Evolutionary conservation across 495 filamentous ascomycete species (phyloP), one percentile per base, ranked within the genome.

Genomic region (Sabuloglossum arenarium): DNA sequence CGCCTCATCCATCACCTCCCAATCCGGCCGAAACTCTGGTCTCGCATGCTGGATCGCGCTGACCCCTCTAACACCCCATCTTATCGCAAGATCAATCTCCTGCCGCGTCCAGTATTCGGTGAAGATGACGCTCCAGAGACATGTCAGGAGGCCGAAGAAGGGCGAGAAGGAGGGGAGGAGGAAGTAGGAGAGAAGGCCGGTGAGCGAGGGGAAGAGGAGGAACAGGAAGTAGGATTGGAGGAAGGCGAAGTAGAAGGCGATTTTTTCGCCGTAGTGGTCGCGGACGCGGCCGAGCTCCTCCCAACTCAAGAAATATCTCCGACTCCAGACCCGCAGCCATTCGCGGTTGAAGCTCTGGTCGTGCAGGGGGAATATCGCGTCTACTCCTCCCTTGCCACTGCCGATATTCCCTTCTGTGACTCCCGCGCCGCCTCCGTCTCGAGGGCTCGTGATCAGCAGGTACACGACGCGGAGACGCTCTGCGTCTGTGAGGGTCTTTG

Each of bases 101-200:
- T 94, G 86, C 57, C 85, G 82, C 70, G 93, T 94, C 91, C 91
- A 98, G 65, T 86, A 94, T 68, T 98, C 91, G 37, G 93, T 82
- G 63, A 98, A 97, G 25, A 89, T 70, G 1, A 94, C 79, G 55
- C 84, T 82, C 88, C 90, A 95, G 6, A 97, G 71, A 29, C 79
- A 80, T 64, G 85, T 94, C 34, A 86, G 76, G 12, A 90, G 62
- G 2, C 85, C 84, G 61, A 95, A 98, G 42, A 89, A 68, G 58
- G 79, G 76, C 2, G 90, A 96, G 67, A 83, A 98, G 45, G 80
- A 75, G 1, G 89, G 87, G 2, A 98, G 73, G 12, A 97, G 61
- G 28, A 91, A 63, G 85, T 86, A 97, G 29, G 84, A 78, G 1
- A 77, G 79, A 58, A 84, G 76, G 4, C 93, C 91, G 65, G 94